These are phyloP conservation scores for Hippophae rhamnoides DNA, from an alignment of 306 rosid species.

Conservation along the genomic window DNA sequence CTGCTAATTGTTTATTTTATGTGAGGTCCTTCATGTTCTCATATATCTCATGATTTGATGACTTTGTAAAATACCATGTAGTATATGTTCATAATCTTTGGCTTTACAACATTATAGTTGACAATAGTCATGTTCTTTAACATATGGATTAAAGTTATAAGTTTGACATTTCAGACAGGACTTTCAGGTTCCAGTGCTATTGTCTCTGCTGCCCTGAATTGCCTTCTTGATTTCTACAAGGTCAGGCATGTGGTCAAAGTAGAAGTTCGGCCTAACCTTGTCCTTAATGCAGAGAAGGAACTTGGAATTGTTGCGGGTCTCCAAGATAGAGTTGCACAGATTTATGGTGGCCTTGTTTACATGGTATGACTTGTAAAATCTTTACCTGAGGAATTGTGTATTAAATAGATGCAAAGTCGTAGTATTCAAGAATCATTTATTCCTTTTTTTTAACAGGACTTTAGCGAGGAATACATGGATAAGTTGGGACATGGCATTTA, in stretches of 20 bases:
- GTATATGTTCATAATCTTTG: too few relatives aligned
- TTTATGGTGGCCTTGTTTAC: slow-evolving; percentile 79
- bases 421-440: background rate
- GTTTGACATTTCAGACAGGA: slow-evolving; percentile 55
- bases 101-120: too few relatives aligned
- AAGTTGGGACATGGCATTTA: slow-evolving; percentile 62
- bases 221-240: slow-evolving; percentile 73
- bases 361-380: slow-evolving; percentile 37
- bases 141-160: background rate
- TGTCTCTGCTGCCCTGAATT: slow-evolving; percentile 75
- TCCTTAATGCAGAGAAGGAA: slow-evolving; percentile 72
- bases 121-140: background rate
- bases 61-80: too few relatives aligned
- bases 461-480: slow-evolving; percentile 70
- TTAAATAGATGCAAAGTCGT: background rate
- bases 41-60: too few relatives aligned
- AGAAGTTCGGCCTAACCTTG: slow-evolving; percentile 62
- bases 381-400: background rate
- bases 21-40: too few relatives aligned
- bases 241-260: slow-evolving; percentile 60
- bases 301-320: slow-evolving; percentile 98
- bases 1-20: too few relatives aligned
- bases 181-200: slow-evolving; percentile 96
- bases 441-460: slow-evolving; percentile 89
- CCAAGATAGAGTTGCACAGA: slow-evolving; percentile 91